These are phyloP conservation scores for Fusarium domesticum DNA, from an alignment of 2,329 filamentous ascomycete species.

Conservation along the genomic window DNA sequence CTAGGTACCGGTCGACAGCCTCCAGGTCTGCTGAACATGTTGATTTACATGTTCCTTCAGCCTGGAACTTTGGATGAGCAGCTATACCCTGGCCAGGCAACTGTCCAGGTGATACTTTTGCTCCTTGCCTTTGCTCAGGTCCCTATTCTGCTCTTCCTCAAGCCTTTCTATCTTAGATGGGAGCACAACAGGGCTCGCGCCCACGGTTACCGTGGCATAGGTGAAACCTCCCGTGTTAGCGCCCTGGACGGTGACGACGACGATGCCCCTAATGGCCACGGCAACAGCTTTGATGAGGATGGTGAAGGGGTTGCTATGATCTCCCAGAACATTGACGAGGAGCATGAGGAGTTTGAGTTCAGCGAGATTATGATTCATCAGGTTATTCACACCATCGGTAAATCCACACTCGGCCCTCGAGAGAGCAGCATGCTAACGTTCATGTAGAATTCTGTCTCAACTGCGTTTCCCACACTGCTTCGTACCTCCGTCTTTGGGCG, in stretches of 20 bases:
- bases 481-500: slow-evolving; percentile 97
- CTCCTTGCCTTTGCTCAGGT: slow-evolving; percentile 83
- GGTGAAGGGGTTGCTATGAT: slow-evolving; percentile 85
- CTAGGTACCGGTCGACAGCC: slow-evolving; percentile 58
- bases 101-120: slow-evolving; percentile 73
- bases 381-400: slow-evolving; percentile 97
- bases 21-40: slow-evolving; percentile 93
- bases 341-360: slow-evolving; percentile 97
- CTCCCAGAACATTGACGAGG: slow-evolving; percentile 77
- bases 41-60: slow-evolving; percentile 98
- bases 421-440: slow-evolving; percentile 28
- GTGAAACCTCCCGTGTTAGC: slow-evolving; percentile 82
- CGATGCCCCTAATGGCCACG: slow-evolving; percentile 54
- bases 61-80: slow-evolving; percentile 71
- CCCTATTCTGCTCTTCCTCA: slow-evolving; percentile 86
- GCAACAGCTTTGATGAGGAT: slow-evolving; percentile 60
- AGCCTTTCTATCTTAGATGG: slow-evolving; percentile 91
- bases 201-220: slow-evolving; percentile 88
- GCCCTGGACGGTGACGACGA: slow-evolving; percentile 88
- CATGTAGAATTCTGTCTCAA: slow-evolving; percentile 90
- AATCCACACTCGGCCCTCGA: slow-evolving; percentile 33
- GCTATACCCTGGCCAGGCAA: slow-evolving; percentile 74
- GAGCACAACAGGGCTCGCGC: slow-evolving; percentile 89
- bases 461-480: slow-evolving; percentile 97
- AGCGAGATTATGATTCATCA: slow-evolving; percentile 98